phyloP scores from a whole-genome alignment of 257 asterid species.

The Przewalskia tangutica region DNA sequence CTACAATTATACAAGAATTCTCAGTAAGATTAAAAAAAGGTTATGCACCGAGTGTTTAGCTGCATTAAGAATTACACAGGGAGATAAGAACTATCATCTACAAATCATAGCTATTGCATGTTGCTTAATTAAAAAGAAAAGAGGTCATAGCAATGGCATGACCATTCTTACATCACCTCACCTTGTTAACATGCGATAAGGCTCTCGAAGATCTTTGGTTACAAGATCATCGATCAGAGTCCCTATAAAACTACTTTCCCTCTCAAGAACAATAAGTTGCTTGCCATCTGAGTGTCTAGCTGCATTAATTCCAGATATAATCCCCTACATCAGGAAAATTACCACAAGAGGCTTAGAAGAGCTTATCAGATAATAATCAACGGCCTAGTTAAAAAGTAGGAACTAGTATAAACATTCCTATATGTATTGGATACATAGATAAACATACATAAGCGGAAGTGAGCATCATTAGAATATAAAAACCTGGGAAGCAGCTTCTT shows the following conservation, averaged over 20 bases:
- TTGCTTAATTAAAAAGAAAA: neutral
- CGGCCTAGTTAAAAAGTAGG: neutral
- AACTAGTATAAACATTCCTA: neutral
- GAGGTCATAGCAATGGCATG: neutral
- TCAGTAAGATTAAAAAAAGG: neutral
- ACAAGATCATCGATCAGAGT: slow-evolving; percentile 94
- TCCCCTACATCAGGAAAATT: slow-evolving; percentile 49
- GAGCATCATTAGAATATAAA: neutral
- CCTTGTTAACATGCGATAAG: slow-evolving; percentile 93
- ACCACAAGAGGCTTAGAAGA: neutral
- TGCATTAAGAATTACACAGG: neutral
- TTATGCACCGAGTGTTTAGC: neutral
- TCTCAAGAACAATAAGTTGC: slow-evolving; percentile 79
- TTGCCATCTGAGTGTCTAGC: slow-evolving; percentile 85
- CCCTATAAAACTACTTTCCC: slow-evolving; percentile 95
- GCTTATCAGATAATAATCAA: neutral
- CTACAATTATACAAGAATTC: neutral
- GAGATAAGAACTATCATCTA: neutral
- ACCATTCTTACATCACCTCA: neutral
- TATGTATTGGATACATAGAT: neutral
- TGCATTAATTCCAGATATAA: slow-evolving; percentile 90
- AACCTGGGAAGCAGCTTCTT: slow-evolving; percentile 99
- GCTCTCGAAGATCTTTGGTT: slow-evolving; percentile 98
- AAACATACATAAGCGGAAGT: neutral
- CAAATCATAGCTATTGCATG: neutral